Conservation (phyloP, 2,329 filamentous ascomycete genomes). For the Fusarium irregulare region DNA sequence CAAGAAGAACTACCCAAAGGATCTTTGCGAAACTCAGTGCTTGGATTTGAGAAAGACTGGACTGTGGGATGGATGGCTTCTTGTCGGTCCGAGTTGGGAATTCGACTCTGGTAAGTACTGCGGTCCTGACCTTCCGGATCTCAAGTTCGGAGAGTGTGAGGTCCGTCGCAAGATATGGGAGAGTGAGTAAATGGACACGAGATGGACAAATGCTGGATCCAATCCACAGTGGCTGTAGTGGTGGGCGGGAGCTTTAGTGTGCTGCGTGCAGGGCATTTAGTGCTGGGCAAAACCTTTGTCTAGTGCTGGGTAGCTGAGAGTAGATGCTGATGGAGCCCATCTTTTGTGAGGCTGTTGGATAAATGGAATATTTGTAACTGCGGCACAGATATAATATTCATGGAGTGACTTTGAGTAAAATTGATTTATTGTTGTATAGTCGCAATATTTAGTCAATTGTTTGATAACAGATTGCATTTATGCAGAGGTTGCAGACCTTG, state of each 20-base stretch:
- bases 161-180: neutral
- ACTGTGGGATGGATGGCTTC: neutral
- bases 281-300: neutral
- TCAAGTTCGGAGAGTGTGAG: neutral
- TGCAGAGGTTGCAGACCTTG: neutral
- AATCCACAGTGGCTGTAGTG: no score
- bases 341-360: no score
- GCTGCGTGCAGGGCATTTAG: neutral
- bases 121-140: neutral
- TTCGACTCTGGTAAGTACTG: neutral
- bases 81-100: neutral
- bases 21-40: neutral
- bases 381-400: fast-evolving
- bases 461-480: neutral
- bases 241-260: no score
- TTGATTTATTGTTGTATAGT: fast-evolving
- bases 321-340: neutral
- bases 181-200: neutral
- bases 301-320: no score
- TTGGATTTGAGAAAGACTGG: neutral
- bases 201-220: no score
- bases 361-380: neutral
- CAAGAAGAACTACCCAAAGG: neutral
- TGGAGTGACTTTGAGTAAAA: fast-evolving
- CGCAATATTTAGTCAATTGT: neutral